A percentile compares a stretch with the other conserved stretches of the same genome.
Evolutionary conservation across 441 rosid species (phyloP).

Genomic region (Populus hybrid): DNA sequence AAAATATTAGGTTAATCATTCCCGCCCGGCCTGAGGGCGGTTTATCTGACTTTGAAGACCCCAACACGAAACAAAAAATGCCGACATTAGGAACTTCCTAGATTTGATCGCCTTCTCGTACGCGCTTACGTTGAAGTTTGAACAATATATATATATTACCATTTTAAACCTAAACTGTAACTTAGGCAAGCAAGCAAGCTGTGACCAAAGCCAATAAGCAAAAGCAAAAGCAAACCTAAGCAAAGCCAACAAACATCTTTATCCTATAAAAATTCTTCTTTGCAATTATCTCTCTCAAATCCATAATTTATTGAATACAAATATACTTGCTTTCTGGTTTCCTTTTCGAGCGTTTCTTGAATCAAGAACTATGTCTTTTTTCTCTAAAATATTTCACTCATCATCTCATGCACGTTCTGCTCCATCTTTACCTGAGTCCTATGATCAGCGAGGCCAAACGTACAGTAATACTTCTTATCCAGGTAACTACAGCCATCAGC

Average conservation of each 20-base stretch:
- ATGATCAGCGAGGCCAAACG: constrained; percentile 9
- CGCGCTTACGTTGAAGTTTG: neutral
- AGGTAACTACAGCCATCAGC: constrained; percentile 18
- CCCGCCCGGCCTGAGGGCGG: neutral
- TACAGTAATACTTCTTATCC: constrained; percentile 9
- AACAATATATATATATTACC: too few species aligned
- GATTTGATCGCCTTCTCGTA: neutral
- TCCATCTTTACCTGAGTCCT: constrained; percentile 40
- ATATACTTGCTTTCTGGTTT: neutral
- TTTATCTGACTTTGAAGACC: neutral
- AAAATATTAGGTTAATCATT: too few species aligned
- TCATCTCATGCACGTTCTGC: constrained; percentile 48
- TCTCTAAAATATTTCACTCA: neutral
- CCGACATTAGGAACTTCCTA: neutral
- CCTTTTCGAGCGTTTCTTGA: neutral
- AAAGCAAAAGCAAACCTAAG: too few species aligned
- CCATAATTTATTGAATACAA: too few species aligned
- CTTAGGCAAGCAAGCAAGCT: neutral
- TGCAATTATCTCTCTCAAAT: neutral
- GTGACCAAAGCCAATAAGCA: neutral
- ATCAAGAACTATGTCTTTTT: constrained; percentile 11
- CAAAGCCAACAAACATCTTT: neutral
- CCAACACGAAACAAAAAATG: neutral
- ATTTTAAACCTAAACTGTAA: too few species aligned
- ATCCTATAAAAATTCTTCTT: neutral